Evolutionary conservation across 1,139 yeast genomes (phyloP).

Genomic region (Blastobotrys buckinghamii): DNA sequence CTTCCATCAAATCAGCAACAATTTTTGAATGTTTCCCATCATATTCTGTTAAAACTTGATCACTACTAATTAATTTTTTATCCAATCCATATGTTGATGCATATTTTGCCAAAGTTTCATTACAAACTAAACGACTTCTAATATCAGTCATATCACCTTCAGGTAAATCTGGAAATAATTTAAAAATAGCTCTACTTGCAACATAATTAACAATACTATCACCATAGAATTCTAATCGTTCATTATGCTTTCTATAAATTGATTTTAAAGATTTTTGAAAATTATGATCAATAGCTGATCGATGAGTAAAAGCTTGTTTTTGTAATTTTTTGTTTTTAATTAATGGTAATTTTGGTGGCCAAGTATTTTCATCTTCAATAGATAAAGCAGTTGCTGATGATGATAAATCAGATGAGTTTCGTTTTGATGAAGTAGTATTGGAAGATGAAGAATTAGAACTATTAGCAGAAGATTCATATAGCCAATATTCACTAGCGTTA

Average conservation of each 20-base stretch:
- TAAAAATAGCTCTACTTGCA: slow-evolving; percentile 62
- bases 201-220: slow-evolving; percentile 78
- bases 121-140: slow-evolving; percentile 68
- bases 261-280: neutral
- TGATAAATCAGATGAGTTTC: too few species aligned
- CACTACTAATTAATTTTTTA: slow-evolving; percentile 42
- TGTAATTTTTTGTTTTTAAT: slow-evolving; percentile 55
- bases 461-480: too few species aligned
- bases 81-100: slow-evolving; percentile 68
- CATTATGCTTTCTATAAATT: slow-evolving; percentile 57
- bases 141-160: slow-evolving; percentile 80
- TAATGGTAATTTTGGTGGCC: slow-evolving; percentile 66
- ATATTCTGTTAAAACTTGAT: slow-evolving; percentile 26
- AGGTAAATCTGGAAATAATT: slow-evolving; percentile 58
- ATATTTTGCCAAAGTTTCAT: slow-evolving; percentile 66
- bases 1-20: slow-evolving; percentile 79
- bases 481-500: too few species aligned
- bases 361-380: slow-evolving; percentile 4
- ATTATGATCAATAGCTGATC: slow-evolving; percentile 53
- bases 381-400: too few species aligned
- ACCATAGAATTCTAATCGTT: slow-evolving; percentile 88
- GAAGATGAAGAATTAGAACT: too few species aligned
- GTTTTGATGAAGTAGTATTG: too few species aligned
- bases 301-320: slow-evolving; percentile 76
- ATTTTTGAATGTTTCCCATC: slow-evolving; percentile 39